Evolutionary conservation across 2,329 filamentous ascomycete genomes (phyloP), one percentile per base, ranked within the genome.

Genomic region (Penicillium corylophilum): DNA sequence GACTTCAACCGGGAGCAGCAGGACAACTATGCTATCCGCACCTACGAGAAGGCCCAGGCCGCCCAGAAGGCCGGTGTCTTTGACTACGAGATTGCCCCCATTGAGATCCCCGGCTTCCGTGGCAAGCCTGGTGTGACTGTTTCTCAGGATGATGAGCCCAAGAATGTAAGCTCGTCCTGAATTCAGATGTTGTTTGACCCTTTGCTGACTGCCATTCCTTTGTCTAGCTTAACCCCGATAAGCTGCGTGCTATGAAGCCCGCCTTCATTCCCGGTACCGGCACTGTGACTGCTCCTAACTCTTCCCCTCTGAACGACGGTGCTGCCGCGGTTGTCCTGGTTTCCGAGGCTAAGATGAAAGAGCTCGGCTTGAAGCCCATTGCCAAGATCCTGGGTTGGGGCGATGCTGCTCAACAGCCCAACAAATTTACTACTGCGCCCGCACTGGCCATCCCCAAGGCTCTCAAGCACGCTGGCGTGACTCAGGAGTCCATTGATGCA

Each of bases 311-410:
- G 67, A 96, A 95, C 70, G 94, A 99, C 72, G 94, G 94, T 62
- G 93, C 91, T 48, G 88, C 92, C 20, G 94, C 94, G 53, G 79
- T 97, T 54, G 89, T 99, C 54, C 87, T 99, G 60, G 90, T 95
- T 64, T 96, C 92, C 38, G 93, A 96, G 79, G 87, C 87, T 54
- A 95, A 95, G 77, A 80, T 99, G 67, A 92, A 96, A 81, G 86
- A 94, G 77, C 87, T 96, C 62, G 86, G 86, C 67, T 81, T 97
- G 60, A 96, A 89, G 76, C 94, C 94, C 51, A 82, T 99, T 58
- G 94, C 90, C 70, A 96, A 95, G 82, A 97, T 99, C 68, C 86
- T 94, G 56, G 94, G 94, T 66, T 99, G 94, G 94, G 94, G 86
- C 64, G 94, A 99, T 70, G 93, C 94, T 51, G 94, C 88, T 58